A percentile compares a stretch with the other conserved stretches of the same genome.
These are phyloP conservation scores for Fusarium secorum DNA, from an alignment of 2,329 filamentous ascomycete species.

Conservation along the genomic window DNA sequence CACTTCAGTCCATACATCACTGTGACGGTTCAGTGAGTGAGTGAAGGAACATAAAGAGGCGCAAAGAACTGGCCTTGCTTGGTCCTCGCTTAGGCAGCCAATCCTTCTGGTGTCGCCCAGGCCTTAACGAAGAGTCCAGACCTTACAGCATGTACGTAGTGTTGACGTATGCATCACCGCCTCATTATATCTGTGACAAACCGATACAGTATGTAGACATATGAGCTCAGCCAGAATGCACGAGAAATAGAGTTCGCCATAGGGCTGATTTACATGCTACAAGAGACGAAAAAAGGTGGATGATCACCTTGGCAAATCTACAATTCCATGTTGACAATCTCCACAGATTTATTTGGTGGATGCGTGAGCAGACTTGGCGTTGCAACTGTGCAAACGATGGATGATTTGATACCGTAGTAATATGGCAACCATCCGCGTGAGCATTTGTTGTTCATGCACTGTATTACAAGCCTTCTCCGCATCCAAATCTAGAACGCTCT, in stretches of 20 bases:
- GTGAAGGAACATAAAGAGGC: background rate
- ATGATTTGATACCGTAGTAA: background rate
- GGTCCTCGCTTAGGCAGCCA: background rate
- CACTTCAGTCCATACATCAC: background rate
- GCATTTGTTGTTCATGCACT: background rate
- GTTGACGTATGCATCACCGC: background rate
- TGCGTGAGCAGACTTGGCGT: background rate
- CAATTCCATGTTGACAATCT: conserved; percentile 1
- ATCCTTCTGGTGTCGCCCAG: background rate
- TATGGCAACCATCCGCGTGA: background rate
- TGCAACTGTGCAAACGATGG: background rate
- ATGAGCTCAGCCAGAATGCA: fast-evolving
- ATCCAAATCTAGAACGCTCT: background rate
- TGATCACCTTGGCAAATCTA: background rate
- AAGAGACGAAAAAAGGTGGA: background rate
- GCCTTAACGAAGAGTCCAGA: background rate
- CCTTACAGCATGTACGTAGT: background rate
- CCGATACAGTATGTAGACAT: background rate
- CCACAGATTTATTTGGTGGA: background rate
- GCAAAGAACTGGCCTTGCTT: background rate
- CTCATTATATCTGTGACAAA: background rate
- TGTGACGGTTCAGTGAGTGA: background rate
- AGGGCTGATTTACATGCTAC: background rate
- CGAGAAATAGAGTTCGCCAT: background rate
- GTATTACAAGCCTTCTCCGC: background rate